A percentile compares a stretch with the other conserved stretches of the same genome.
Conservation (phyloP, 306 rosid genomes). For the Bauhinia variegata region DNA sequence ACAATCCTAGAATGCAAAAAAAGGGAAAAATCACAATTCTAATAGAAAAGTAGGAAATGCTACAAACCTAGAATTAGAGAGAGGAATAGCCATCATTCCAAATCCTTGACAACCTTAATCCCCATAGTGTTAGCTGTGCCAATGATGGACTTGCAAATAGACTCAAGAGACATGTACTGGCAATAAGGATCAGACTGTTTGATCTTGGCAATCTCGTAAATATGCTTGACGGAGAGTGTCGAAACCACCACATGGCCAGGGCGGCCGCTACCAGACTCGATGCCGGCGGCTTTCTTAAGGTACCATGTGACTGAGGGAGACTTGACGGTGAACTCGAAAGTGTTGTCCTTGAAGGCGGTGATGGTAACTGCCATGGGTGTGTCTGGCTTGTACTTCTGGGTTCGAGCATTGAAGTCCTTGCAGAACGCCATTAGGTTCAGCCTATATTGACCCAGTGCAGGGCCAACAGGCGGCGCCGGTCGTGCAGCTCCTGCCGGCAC, state of each 20-base stretch:
- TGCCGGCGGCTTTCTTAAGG: constrained; percentile 77
- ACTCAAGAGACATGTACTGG: constrained; percentile 49
- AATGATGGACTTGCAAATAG: constrained; percentile 53
- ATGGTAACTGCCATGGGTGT: constrained; percentile 85
- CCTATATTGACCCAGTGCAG: constrained; percentile 82
- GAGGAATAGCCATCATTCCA: too few relatives aligned
- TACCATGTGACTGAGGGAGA: constrained; percentile 82
- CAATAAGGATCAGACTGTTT: constrained; percentile 78
- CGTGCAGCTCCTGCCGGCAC: constrained; percentile 79
- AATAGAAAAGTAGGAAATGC: too few relatives aligned
- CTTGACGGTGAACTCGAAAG: constrained; percentile 77
- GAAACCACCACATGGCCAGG: constrained; percentile 75
- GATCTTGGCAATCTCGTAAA: constrained; percentile 79
- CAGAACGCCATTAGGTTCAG: constrained; percentile 92
- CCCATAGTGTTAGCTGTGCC: constrained; percentile 71
- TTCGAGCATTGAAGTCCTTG: constrained; percentile 88
- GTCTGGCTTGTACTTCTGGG: constrained; percentile 77
- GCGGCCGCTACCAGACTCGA: constrained; percentile 74
- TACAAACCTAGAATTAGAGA: not conserved
- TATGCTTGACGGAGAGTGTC: constrained; percentile 64
- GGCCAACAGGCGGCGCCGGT: constrained; percentile 79
- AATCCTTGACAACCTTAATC: too few relatives aligned
- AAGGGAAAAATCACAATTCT: too few relatives aligned
- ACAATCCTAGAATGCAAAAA: too few relatives aligned
- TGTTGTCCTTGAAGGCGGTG: constrained; percentile 87